A percentile compares a stretch with the other conserved stretches of the same genome.
Evolutionary conservation across 2,329 filamentous ascomycete species (phyloP).

Genomic region (Hymenoscyphus scutula): DNA sequence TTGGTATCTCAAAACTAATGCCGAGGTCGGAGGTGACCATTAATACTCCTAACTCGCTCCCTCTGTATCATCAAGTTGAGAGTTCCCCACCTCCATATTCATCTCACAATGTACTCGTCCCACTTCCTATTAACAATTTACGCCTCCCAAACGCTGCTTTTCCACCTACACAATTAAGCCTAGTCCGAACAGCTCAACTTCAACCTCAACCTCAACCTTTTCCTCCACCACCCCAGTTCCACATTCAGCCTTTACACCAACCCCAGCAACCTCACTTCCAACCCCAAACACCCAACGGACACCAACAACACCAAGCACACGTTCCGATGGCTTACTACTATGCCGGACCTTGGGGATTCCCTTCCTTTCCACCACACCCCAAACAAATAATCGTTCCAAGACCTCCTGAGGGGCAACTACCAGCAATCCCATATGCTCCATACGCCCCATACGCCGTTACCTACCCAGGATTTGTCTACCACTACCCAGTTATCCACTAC

Average conservation of each 20-base stretch:
- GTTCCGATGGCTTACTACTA: neutral
- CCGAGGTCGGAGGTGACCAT: neutral
- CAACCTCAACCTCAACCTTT: neutral
- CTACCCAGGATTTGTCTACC: neutral
- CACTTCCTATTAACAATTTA: neutral
- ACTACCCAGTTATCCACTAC: neutral
- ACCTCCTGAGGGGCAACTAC: neutral
- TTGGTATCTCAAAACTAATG: neutral
- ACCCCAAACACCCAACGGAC: neutral
- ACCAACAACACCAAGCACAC: neutral
- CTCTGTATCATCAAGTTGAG: neutral
- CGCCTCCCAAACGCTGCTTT: neutral
- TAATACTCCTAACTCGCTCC: neutral
- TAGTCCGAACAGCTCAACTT: neutral
- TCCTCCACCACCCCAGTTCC: neutral
- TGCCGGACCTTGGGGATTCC: neutral
- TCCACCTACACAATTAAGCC: neutral
- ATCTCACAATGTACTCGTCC: neutral
- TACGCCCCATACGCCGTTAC: neutral
- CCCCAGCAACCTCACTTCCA: neutral
- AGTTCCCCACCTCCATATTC: neutral
- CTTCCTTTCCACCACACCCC: neutral
- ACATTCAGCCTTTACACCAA: neutral
- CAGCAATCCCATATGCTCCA: neutral
- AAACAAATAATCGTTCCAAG: neutral